Evolutionary conservation across 345 rosid genomes (phyloP).

Genomic region (Melaleuca alternifolia): DNA sequence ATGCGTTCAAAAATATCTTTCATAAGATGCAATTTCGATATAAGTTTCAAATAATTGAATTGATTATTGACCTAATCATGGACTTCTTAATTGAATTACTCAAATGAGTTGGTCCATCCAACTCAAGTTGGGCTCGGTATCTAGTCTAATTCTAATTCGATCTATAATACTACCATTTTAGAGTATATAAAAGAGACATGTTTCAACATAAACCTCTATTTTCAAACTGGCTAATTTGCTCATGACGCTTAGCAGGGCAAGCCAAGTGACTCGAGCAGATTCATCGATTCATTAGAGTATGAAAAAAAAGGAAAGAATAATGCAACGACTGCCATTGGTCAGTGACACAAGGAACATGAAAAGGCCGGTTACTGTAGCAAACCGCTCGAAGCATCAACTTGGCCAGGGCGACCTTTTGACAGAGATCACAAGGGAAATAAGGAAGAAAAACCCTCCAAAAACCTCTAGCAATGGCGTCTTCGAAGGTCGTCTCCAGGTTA

Average conservation of each 20-base stretch:
- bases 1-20: neutral
- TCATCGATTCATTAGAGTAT: neutral
- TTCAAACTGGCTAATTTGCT: too few relatives aligned
- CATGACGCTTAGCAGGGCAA: too few relatives aligned
- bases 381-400: neutral
- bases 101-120: neutral
- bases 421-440: neutral
- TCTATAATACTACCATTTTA: too few relatives aligned
- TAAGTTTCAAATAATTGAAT: neutral
- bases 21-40: neutral
- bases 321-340: neutral
- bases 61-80: neutral
- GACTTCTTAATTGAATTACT: neutral
- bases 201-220: too few relatives aligned
- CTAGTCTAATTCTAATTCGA: too few relatives aligned
- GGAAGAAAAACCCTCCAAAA: neutral
- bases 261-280: neutral
- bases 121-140: neutral
- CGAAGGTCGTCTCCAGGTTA: constrained; percentile 32
- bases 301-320: neutral
- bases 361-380: neutral
- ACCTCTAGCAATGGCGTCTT: constrained; percentile 32
- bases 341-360: neutral
- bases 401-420: neutral
- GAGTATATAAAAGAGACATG: too few relatives aligned